These are phyloP conservation scores for Ustilago loliicola DNA, from an alignment of 1,284 basidiomycete genomes.

Conservation along the genomic window DNA sequence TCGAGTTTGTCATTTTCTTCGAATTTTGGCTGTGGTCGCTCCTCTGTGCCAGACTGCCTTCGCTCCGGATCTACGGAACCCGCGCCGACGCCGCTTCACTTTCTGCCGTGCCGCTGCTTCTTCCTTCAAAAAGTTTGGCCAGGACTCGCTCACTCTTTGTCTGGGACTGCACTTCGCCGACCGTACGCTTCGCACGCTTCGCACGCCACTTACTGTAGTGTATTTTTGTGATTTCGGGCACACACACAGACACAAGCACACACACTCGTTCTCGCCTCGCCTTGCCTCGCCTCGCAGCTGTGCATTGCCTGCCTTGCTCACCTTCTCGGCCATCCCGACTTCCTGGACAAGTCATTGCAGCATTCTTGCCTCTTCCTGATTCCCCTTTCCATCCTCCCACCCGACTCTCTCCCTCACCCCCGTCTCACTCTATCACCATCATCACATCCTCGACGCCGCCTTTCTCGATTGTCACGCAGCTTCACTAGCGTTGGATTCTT, in stretches of 20 bases:
- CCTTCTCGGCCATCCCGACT: constrained; percentile 6
- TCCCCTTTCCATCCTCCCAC: background rate
- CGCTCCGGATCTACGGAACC: background rate
- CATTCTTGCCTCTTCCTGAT: background rate
- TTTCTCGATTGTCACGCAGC: background rate
- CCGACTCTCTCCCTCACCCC: background rate
- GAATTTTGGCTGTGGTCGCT: too few relatives aligned
- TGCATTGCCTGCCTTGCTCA: background rate
- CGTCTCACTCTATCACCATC: background rate
- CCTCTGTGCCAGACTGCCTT: too few relatives aligned
- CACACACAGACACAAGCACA: background rate
- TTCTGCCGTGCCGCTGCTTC: background rate
- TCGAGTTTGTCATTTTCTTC: too few relatives aligned
- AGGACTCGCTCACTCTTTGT: too few relatives aligned
- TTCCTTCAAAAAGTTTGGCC: background rate
- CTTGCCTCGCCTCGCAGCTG: background rate
- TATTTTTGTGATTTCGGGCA: background rate
- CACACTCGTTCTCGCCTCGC: background rate
- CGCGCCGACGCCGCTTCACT: background rate
- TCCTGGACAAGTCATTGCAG: background rate
- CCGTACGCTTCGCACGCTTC: background rate
- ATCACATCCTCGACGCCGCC: background rate
- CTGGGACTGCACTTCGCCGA: constrained; percentile 8
- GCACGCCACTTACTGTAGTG: constrained; percentile 1
- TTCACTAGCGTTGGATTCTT: background rate